These are phyloP conservation scores for Sporothrix sp. DNA, from an alignment of 2,329 filamentous ascomycete genomes.

Conservation along the genomic window DNA sequence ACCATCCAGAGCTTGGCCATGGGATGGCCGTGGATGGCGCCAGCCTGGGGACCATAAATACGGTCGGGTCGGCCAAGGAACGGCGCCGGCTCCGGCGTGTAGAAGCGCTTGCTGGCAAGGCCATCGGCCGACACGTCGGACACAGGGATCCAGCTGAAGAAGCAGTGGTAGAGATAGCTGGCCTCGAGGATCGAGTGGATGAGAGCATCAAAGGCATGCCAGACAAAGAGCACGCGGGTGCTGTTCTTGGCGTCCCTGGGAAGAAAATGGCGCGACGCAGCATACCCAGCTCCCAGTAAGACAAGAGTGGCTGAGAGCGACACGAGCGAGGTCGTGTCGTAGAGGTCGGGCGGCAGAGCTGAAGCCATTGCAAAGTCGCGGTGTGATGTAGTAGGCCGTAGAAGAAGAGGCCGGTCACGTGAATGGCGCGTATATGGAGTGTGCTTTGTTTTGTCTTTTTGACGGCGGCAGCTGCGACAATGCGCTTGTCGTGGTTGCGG, in stretches of 20 bases:
- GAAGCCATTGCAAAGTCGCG: slow-evolving; percentile 12
- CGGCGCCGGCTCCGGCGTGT: slow-evolving; percentile 35
- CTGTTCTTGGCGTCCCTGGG: slow-evolving; percentile 49
- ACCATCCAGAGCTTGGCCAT: slow-evolving; percentile 59
- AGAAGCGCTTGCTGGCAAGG: slow-evolving; percentile 27
- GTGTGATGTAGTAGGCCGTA: too few species aligned
- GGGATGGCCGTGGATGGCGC: slow-evolving; percentile 34
- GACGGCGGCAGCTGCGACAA: too few species aligned
- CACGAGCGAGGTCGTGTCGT: slow-evolving; percentile 50
- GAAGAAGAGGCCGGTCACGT: too few species aligned
- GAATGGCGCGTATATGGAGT: too few species aligned
- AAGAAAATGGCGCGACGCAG: slow-evolving; percentile 36
- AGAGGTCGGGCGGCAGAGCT: slow-evolving; percentile 37
- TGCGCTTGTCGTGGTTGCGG: too few species aligned
- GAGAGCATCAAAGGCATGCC: slow-evolving; percentile 88
- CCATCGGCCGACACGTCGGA: slow-evolving; percentile 24
- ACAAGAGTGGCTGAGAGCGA: slow-evolving; percentile 47
- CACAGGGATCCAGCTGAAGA: slow-evolving; percentile 52
- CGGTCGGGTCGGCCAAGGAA: slow-evolving; percentile 41
- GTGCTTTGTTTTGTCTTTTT: too few species aligned
- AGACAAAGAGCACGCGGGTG: slow-evolving; percentile 75
- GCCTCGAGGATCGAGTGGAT: slow-evolving; percentile 90
- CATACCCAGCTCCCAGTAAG: slow-evolving; percentile 42
- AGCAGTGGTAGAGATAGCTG: slow-evolving; percentile 86
- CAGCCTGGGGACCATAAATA: slow-evolving; percentile 49